phyloP scores from a whole-genome alignment of 2,329 filamentous ascomycete genomes.

The Claviceps humidiphila region DNA sequence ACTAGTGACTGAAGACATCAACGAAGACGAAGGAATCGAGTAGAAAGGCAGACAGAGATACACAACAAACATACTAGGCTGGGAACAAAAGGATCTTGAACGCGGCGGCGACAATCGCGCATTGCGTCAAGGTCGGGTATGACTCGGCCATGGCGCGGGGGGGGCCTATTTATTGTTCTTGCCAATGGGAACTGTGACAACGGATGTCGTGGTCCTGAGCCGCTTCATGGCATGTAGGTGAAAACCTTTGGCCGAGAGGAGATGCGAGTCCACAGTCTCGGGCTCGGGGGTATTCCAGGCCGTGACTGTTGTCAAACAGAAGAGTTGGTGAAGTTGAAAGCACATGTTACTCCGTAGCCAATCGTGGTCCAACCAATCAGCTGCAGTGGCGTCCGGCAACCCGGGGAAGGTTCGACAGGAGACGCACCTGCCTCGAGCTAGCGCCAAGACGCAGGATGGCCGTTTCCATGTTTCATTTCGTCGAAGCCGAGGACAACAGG shows the following conservation, averaged over 20 bases:
- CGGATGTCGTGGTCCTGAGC: not conserved
- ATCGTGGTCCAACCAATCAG: not conserved
- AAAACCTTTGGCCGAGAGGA: not conserved
- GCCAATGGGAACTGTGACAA: not conserved
- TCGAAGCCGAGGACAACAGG: not conserved
- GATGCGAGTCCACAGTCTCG: not conserved
- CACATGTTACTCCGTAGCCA: not conserved
- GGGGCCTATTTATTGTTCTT: no score
- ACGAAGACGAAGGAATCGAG: not conserved
- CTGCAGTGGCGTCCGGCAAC: not conserved
- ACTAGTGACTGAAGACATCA: not conserved
- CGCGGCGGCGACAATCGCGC: conserved; percentile 71
- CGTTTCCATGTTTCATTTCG: not conserved
- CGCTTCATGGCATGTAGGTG: not conserved
- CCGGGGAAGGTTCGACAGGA: conserved; percentile 1
- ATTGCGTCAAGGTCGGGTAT: conserved; percentile 81
- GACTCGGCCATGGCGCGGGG: conserved; percentile 53
- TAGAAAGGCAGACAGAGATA: no score
- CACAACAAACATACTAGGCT: conserved; percentile 61
- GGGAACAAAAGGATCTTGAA: conserved; percentile 89
- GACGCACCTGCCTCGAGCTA: not conserved
- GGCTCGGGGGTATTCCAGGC: no score
- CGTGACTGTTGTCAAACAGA: not conserved
- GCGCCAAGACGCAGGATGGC: not conserved
- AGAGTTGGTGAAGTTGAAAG: conserved; percentile 1